Conservation (phyloP, 2,329 filamentous ascomycete genomes). For the Neonectria hederae region DNA sequence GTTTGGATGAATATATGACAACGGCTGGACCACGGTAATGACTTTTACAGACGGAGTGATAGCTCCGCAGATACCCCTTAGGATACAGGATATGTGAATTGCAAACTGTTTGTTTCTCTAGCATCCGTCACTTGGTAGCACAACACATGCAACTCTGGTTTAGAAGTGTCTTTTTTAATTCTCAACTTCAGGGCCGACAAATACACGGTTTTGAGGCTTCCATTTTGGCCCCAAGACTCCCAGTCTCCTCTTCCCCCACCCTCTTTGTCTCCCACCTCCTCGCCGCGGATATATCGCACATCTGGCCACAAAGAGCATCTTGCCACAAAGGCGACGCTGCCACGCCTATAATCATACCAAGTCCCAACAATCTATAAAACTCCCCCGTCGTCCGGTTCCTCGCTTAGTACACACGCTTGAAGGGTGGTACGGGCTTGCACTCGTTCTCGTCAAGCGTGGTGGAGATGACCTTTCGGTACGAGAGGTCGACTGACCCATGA, state of each 20-base stretch:
- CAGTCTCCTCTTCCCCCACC: constrained; percentile 8
- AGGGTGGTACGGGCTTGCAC: constrained; percentile 95
- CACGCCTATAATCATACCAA: constrained; percentile 39
- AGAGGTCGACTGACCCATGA: constrained; percentile 85
- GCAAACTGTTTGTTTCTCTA: not conserved
- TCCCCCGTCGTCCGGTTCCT: constrained; percentile 27
- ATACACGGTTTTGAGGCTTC: constrained; percentile 19
- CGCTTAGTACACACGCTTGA: constrained; percentile 88
- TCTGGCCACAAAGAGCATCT: constrained; percentile 41
- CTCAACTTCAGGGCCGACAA: constrained; percentile 25
- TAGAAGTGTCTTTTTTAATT: constrained; percentile 11
- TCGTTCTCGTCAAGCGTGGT: constrained; percentile 92
- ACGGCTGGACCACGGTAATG: not conserved
- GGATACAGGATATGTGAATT: not conserved
- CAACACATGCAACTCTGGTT: not conserved
- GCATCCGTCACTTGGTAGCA: not conserved
- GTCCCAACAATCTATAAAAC: constrained; percentile 41
- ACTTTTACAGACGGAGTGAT: not conserved
- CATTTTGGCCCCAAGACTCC: constrained; percentile 15
- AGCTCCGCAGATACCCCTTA: not conserved
- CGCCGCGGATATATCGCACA: constrained; percentile 43
- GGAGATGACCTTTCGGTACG: constrained; percentile 84
- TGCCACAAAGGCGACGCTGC: constrained; percentile 43
- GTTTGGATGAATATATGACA: not conserved
- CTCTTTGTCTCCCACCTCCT: constrained; percentile 5